Evolutionary conservation across 768 basidiomycete genomes (phyloP).

Genomic region (Amanita rubescens): DNA sequence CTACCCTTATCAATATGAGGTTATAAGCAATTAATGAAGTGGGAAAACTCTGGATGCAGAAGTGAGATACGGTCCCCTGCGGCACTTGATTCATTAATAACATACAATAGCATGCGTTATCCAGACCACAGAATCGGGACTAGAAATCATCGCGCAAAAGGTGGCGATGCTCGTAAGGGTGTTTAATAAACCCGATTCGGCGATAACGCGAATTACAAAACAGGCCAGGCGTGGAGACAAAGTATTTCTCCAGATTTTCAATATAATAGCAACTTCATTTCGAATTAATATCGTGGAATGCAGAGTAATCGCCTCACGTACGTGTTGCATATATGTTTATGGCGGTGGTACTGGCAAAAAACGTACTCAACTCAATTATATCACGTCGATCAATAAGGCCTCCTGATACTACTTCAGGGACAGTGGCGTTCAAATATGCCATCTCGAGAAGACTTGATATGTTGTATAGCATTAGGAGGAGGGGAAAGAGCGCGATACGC

Average conservation of each 20-base stretch:
- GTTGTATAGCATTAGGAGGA: neutral
- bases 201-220: neutral
- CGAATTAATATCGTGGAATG: neutral
- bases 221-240: neutral
- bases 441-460: neutral
- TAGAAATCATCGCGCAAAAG: neutral
- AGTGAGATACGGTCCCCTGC: neutral
- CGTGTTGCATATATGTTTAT: conserved; percentile 5
- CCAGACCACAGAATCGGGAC: neutral
- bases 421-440: neutral
- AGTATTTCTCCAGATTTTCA: neutral
- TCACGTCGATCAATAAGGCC: neutral
- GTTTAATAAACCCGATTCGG: conserved; percentile 4
- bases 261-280: conserved; percentile 2
- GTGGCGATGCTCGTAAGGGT: neutral
- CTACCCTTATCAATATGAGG: conserved; percentile 4
- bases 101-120: neutral
- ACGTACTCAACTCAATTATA: neutral
- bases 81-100: no score
- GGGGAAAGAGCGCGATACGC: neutral
- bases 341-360: neutral
- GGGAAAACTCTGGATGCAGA: neutral
- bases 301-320: neutral
- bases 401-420: no score
- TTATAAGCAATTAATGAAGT: conserved; percentile 1